Conservation (phyloP, 2,329 filamentous ascomycete genomes). For the Endothia cerciana region DNA sequence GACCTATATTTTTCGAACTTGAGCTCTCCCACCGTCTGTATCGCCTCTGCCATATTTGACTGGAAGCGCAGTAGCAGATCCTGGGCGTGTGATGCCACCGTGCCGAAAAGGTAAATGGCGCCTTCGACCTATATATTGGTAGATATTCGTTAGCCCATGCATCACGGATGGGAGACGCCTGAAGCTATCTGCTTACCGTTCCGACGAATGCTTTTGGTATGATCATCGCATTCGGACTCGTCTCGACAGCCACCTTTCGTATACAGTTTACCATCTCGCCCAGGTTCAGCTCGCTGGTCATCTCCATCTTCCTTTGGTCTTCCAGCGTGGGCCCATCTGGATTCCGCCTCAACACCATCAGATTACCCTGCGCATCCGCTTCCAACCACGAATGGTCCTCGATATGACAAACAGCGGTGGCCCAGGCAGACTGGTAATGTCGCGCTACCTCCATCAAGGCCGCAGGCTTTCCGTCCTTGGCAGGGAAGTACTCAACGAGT, state of each 20-base stretch:
- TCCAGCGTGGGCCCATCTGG: slow-evolving; percentile 72
- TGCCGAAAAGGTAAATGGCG: slow-evolving; percentile 85
- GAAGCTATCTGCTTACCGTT: slow-evolving; percentile 64
- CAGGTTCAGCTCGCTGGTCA: slow-evolving; percentile 80
- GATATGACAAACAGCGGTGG: slow-evolving; percentile 75
- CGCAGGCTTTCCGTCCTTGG: slow-evolving; percentile 59
- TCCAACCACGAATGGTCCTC: slow-evolving; percentile 78
- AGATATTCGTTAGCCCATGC: slow-evolving; percentile 29
- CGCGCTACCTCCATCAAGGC: slow-evolving; percentile 74
- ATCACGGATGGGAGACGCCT: neutral
- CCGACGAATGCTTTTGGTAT: slow-evolving; percentile 84
- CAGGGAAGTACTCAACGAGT: slow-evolving; percentile 71
- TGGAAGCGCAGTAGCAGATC: slow-evolving; percentile 86
- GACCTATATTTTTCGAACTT: slow-evolving; percentile 81
- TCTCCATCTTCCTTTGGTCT: slow-evolving; percentile 70
- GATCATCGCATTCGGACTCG: slow-evolving; percentile 68
- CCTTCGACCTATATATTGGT: slow-evolving; percentile 78
- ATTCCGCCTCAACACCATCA: slow-evolving; percentile 80
- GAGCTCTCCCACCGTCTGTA: slow-evolving; percentile 73
- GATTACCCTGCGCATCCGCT: slow-evolving; percentile 84
- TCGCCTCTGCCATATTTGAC: slow-evolving; percentile 64
- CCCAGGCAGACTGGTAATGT: slow-evolving; percentile 82
- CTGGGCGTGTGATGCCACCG: slow-evolving; percentile 72
- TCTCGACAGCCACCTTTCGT: slow-evolving; percentile 69
- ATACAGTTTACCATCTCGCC: slow-evolving; percentile 96